A percentile compares a stretch with the other conserved stretches of the same genome.
Conservation (phyloP, 2,329 filamentous ascomycete species). For the Teratosphaeria destructans region DNA sequence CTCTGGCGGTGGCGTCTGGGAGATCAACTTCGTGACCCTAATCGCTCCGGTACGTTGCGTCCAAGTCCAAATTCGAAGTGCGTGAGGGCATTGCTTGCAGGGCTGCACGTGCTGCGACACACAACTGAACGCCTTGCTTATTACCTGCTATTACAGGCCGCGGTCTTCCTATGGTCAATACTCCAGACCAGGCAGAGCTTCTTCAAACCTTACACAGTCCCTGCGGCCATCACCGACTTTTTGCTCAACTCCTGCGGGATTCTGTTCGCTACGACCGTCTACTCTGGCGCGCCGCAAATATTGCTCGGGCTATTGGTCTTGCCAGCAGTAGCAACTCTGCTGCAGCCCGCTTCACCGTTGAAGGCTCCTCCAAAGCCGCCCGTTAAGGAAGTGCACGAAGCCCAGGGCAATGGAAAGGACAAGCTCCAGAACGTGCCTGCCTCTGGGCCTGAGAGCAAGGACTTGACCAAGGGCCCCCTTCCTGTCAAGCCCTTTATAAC, state of each 20-base stretch:
- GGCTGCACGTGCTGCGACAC: background rate
- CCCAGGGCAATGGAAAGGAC: conserved; percentile 11
- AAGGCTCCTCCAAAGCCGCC: conserved; percentile 17
- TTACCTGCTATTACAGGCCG: conserved; percentile 46
- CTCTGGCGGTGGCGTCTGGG: conserved; percentile 67
- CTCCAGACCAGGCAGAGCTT: conserved; percentile 75
- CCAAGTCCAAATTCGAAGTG: conserved; percentile 1
- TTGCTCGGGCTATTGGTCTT: conserved; percentile 64
- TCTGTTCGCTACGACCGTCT: conserved; percentile 76
- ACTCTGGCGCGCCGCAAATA: conserved; percentile 62
- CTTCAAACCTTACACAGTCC: conserved; percentile 63
- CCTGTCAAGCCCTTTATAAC: conserved; percentile 89
- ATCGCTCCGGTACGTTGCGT: conserved; percentile 63
- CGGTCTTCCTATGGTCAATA: conserved; percentile 77
- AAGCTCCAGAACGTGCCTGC: conserved; percentile 14
- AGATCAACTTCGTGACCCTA: conserved; percentile 78
- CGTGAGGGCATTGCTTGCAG: conserved; percentile 1
- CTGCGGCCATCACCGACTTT: conserved; percentile 69
- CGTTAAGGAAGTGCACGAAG: conserved; percentile 7
- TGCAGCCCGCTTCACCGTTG: conserved; percentile 32
- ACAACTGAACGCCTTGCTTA: conserved; percentile 12
- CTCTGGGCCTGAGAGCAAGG: conserved; percentile 1
- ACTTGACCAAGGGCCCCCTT: conserved; percentile 37
- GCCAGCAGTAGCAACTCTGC: conserved; percentile 45
- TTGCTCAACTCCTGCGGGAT: conserved; percentile 75